Base-by-base conservation (phyloP, 805 yeast species). In the Teunomyces gatunensis region DNA sequence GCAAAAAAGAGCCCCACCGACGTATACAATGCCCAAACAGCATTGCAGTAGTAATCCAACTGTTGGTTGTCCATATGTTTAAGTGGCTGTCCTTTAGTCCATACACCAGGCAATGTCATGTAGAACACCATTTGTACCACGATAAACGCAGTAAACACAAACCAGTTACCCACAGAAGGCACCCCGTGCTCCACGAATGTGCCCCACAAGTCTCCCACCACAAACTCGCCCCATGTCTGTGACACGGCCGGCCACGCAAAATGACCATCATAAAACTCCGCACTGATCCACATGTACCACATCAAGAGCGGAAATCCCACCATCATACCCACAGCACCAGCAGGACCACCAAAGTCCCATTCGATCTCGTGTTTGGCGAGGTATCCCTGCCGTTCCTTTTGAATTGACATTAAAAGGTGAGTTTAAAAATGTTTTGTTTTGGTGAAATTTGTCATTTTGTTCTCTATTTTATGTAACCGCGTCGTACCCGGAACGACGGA, bases 231-330 rank as follows among this genome's bases (percentile, higher is more conserved):
- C 80, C 79, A 84, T 6, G 78, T 58, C 65, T 86, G 81, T 43
- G 71, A 82, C 3, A 64, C 74, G 0, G 64, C 61, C 3, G 97
- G 97, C 65, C 75, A 69, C 20, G 96, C 89, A 25, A 88, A 76
- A 42, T 71, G 60, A 1, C 96, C 96, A 53, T 73, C 73, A 68
- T 89, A 89, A 65, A 85, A 90, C 52, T 80, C 79, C 44, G 94
- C 92, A 59, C 89, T 79, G 46, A 92, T 83, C 95, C 96, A 92
- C 94, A 94, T 86, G 70, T 94, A 94, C 77, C 85, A 89, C 99
- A 94, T 94, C 61, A 94, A 75, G 41, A 85, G 61, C 6, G 99
- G 99, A 72, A 94, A 94, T 3, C 96, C 96, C 39, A 81, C 63
- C 84, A 92, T 81, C 98, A 94, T 92, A 5, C 91, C 92, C 17